A percentile compares a stretch with the other conserved stretches of the same genome.
These are phyloP conservation scores for Cercospora sp. DNA, from an alignment of 2,329 filamentous ascomycete species.

Conservation along the genomic window DNA sequence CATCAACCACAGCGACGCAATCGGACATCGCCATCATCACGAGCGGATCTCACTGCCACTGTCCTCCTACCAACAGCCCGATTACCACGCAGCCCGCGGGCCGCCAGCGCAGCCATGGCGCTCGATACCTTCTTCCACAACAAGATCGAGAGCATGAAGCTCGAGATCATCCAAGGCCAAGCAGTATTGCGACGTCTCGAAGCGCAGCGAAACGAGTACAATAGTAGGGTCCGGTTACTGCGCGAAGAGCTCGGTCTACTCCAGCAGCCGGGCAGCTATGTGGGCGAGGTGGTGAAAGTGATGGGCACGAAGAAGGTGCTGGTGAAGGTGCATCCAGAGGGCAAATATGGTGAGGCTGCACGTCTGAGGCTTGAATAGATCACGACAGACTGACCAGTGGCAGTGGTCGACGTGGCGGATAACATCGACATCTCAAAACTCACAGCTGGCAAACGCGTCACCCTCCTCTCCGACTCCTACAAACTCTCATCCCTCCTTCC, in stretches of 20 bases:
- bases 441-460: constrained; percentile 95
- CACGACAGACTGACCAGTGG: neutral
- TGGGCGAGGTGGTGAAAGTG: constrained; percentile 99
- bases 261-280: constrained; percentile 96
- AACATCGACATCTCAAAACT: constrained; percentile 93
- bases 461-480: constrained; percentile 94
- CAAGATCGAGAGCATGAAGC: constrained; percentile 99
- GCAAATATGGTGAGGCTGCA: constrained; percentile 86
- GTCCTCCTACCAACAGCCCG: neutral
- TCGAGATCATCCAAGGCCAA: constrained; percentile 99
- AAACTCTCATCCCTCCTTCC: constrained; percentile 98
- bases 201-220: constrained; percentile 98
- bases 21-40: constrained; percentile 2
- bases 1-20: neutral
- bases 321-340: constrained; percentile 98
- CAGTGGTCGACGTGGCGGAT: constrained; percentile 95
- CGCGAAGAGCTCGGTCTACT: constrained; percentile 93
- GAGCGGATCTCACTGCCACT: constrained; percentile 8
- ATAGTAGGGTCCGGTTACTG: constrained; percentile 91
- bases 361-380: neutral
- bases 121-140: constrained; percentile 99
- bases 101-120: constrained; percentile 69
- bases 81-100: neutral
- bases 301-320: constrained; percentile 99
- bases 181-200: constrained; percentile 91